A percentile compares a stretch with the other conserved stretches of the same genome.
phyloP scores from a whole-genome alignment of 2,329 filamentous ascomycete genomes.

The Trichoderma sp. region DNA sequence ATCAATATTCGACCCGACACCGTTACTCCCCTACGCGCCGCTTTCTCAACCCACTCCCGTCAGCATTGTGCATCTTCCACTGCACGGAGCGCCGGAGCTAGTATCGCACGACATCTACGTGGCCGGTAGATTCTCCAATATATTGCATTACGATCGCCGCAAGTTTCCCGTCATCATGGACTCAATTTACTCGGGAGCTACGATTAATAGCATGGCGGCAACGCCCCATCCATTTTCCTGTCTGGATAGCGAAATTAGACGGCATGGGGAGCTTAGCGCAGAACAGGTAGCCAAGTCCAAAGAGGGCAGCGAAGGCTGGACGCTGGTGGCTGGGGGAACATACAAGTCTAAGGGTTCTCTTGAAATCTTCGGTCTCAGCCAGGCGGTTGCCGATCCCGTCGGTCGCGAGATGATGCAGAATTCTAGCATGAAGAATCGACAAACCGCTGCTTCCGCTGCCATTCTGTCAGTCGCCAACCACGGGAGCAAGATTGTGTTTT shows the following conservation, averaged over 20 bases:
- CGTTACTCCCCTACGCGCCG: conserved; percentile 63
- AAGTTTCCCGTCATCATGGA: conserved; percentile 77
- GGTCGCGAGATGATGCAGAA: conserved; percentile 39
- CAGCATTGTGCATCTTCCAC: conserved; percentile 76
- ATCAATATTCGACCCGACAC: conserved; percentile 54
- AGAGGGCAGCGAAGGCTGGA: conserved; percentile 55
- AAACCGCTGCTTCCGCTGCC: conserved; percentile 78
- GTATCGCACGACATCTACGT: conserved; percentile 82
- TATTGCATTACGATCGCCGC: conserved; percentile 85
- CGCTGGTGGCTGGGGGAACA: conserved; percentile 79
- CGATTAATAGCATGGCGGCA: conserved; percentile 71
- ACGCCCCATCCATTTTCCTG: conserved; percentile 69
- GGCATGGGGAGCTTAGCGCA: conserved; percentile 55
- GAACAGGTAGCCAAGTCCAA: conserved; percentile 59
- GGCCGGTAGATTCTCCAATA: conserved; percentile 83
- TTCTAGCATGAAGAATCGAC: conserved; percentile 72
- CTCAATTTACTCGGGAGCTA: conserved; percentile 79
- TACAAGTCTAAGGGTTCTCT: conserved; percentile 91
- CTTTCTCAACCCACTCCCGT: conserved; percentile 80
- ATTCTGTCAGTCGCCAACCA: conserved; percentile 80
- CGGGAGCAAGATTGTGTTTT: conserved; percentile 78
- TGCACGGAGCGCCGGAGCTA: conserved; percentile 51
- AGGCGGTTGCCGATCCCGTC: conserved; percentile 32
- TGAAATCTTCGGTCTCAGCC: conserved; percentile 73
- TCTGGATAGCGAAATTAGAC: conserved; percentile 60